phyloP scores from a whole-genome alignment of 1,284 basidiomycete species.

The Apiotrichum gracile region DNA sequence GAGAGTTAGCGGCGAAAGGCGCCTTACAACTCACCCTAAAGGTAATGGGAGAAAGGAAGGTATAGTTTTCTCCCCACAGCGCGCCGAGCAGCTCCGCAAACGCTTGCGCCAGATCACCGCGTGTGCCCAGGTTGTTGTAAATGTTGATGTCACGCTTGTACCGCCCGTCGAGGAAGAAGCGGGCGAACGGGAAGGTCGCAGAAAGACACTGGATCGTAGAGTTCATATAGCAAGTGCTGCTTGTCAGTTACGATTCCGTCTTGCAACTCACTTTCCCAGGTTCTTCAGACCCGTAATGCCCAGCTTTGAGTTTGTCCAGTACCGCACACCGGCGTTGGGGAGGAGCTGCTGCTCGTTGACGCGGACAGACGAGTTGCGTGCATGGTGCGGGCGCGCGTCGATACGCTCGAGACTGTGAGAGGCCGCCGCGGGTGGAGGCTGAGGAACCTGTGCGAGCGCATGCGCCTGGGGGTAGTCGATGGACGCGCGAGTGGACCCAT shows the following conservation, averaged over 20 bases:
- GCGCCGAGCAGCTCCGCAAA: constrained; percentile 79
- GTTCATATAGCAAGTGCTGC: constrained; percentile 94
- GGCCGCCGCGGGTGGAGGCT: constrained; percentile 70
- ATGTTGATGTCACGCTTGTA: constrained; percentile 86
- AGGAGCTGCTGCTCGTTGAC: constrained; percentile 2
- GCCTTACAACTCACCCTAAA: constrained; percentile 61
- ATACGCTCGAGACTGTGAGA: constrained; percentile 62
- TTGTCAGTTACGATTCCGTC: background rate
- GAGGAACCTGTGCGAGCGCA: constrained; percentile 55
- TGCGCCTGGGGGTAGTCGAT: constrained; percentile 76
- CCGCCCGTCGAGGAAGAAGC: constrained; percentile 82
- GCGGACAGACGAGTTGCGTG: constrained; percentile 16
- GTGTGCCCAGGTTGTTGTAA: constrained; percentile 79
- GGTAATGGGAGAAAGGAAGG: constrained; percentile 73
- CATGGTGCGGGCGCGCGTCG: constrained; percentile 55
- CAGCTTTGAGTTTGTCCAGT: constrained; percentile 72
- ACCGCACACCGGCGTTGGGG: constrained; percentile 37
- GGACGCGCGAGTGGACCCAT: constrained; percentile 22
- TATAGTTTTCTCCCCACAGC: constrained; percentile 82
- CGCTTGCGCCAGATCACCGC: constrained; percentile 73
- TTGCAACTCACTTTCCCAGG: constrained; percentile 64
- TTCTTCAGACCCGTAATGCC: constrained; percentile 88
- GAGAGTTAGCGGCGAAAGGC: background rate
- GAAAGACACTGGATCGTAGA: constrained; percentile 92
- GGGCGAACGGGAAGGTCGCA: constrained; percentile 81